phyloP scores from a whole-genome alignment of 2,329 filamentous ascomycete genomes.

The Cryphonectria carpinicola region DNA sequence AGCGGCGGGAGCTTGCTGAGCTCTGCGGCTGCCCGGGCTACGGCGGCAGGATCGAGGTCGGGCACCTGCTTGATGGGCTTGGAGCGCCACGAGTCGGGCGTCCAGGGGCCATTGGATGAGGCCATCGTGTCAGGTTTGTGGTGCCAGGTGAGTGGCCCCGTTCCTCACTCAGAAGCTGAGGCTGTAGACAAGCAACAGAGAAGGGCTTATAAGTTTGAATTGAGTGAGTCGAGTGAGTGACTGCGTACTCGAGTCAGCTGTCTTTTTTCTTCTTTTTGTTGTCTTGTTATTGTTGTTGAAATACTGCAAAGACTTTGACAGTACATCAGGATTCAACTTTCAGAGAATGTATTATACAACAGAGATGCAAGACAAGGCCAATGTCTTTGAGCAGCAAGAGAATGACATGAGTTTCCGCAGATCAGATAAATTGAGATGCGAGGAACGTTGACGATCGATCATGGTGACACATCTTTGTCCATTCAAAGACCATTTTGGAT shows the following conservation, averaged over 20 bases:
- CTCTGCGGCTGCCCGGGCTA: conserved; percentile 64
- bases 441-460: background rate
- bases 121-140: conserved; percentile 15
- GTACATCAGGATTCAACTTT: background rate
- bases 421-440: background rate
- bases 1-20: conserved; percentile 74
- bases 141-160: background rate
- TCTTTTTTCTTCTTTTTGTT: background rate
- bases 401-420: background rate
- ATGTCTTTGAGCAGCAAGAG: background rate
- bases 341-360: background rate
- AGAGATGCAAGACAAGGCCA: background rate
- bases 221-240: background rate
- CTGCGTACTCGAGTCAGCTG: background rate
- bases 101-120: conserved; percentile 46
- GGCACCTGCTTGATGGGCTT: conserved; percentile 82
- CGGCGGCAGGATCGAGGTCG: conserved; percentile 63
- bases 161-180: background rate
- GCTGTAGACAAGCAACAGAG: background rate
- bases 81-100: conserved; percentile 71
- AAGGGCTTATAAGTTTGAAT: background rate
- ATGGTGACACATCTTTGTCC: conserved; percentile 3
- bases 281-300: background rate
- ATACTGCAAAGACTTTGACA: background rate
- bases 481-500: background rate